phyloP scores from a whole-genome alignment of 2,329 filamentous ascomycete species.

The Hypoxylon sp. region DNA sequence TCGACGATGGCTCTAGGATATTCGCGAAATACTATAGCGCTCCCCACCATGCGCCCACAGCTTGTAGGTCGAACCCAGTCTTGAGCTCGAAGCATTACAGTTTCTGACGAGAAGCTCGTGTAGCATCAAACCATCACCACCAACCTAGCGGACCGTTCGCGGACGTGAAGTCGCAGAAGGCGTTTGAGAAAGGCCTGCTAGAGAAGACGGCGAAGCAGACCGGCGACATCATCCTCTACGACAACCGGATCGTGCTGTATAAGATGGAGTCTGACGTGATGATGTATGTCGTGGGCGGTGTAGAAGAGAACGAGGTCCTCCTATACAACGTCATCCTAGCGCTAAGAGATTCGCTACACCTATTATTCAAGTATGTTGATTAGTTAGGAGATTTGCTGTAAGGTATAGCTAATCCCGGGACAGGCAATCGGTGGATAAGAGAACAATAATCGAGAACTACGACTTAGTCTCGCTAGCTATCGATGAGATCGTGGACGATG shows the following conservation, averaged over 20 bases:
- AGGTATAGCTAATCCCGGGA: constrained; percentile 30
- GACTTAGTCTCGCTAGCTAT: constrained; percentile 94
- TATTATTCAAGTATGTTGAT: constrained; percentile 85
- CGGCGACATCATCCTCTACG: constrained; percentile 96
- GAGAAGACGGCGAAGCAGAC: constrained; percentile 97
- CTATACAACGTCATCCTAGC: constrained; percentile 95
- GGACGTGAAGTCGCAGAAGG: constrained; percentile 92
- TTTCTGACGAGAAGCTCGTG: constrained; percentile 41
- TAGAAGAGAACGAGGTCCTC: constrained; percentile 97
- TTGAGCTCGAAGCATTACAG: constrained; percentile 6
- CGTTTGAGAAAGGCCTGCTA: constrained; percentile 95
- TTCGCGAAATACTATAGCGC: constrained; percentile 79
- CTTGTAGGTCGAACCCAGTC: constrained; percentile 41
- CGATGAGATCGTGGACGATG: constrained; percentile 95
- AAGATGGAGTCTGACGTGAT: constrained; percentile 99
- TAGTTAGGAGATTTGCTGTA: not conserved
- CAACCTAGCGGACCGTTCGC: constrained; percentile 80
- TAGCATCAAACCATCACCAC: constrained; percentile 62
- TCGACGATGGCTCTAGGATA: constrained; percentile 91
- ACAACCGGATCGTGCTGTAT: constrained; percentile 96
- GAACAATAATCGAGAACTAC: constrained; percentile 98
- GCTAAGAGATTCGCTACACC: constrained; percentile 89
- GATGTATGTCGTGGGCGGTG: constrained; percentile 90
- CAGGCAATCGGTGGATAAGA: constrained; percentile 96
- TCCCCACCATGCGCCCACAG: constrained; percentile 64